These are phyloP conservation scores for Cyberlindnera mississippiensis DNA, from an alignment of 805 yeast genomes.

Conservation along the genomic window DNA sequence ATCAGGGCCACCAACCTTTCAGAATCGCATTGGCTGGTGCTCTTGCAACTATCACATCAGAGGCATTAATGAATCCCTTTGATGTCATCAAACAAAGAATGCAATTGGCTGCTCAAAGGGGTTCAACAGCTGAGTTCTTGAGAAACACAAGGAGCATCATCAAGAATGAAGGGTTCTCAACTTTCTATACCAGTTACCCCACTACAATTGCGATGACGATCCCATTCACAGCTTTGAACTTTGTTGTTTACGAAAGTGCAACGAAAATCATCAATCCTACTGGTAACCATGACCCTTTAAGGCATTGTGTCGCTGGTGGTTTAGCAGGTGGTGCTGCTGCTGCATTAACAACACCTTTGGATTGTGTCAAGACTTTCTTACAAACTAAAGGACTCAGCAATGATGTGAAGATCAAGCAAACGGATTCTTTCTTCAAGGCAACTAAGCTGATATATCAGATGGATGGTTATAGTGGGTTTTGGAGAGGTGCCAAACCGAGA, in stretches of 20 bases:
- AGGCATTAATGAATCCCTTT: constrained; percentile 96
- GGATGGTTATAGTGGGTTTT: constrained; percentile 63
- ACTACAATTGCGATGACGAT: constrained; percentile 90
- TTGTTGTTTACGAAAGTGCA: constrained; percentile 83
- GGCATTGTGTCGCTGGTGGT: constrained; percentile 90
- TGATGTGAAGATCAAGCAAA: constrained; percentile 42
- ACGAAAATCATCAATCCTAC: constrained; percentile 74
- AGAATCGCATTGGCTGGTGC: constrained; percentile 87
- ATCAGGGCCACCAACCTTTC: constrained; percentile 61
- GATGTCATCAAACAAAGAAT: constrained; percentile 94
- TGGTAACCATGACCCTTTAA: constrained; percentile 78
- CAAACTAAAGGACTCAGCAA: constrained; percentile 67
- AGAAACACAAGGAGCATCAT: constrained; percentile 16
- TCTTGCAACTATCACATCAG: constrained; percentile 87
- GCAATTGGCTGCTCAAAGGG: constrained; percentile 46
- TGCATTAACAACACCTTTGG: constrained; percentile 90
- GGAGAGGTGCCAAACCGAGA: constrained; percentile 85
- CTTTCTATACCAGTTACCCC: constrained; percentile 90
- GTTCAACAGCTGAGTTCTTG: constrained; percentile 6
- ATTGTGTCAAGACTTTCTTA: constrained; percentile 84
- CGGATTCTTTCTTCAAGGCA: constrained; percentile 69
- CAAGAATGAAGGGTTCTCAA: constrained; percentile 58
- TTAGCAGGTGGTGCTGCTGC: constrained; percentile 95
- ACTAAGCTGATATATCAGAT: constrained; percentile 56
- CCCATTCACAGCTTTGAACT: constrained; percentile 92